Base-by-base conservation (phyloP, 148 eudicot species). In the Silene uniflora region DNA sequence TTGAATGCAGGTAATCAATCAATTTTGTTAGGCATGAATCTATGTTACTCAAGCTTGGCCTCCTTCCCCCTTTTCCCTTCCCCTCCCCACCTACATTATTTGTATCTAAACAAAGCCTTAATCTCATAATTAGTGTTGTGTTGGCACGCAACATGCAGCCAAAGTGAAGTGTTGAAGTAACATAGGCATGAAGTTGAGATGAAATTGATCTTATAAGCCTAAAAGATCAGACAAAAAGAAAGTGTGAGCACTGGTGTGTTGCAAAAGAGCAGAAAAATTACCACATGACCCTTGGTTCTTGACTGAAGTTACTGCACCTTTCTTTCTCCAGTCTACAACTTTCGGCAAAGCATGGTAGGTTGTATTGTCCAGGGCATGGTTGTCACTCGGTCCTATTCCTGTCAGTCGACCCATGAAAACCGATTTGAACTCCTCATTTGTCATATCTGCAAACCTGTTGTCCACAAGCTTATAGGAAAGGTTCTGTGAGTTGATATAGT, bases 201-300 rank as follows among this genome's bases (percentile, higher is more conserved):
- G 1, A 70, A 1, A 22, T 7, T 10, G 35, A 27, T 52, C 56
- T 52, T 52, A 11, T 52, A 12, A 52, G 17, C 56, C 56, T 52
- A 52, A 52, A 52, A 13, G 17, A 52, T 14, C 17, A 42, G 25
- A 22, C 63, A 58, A 27, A 54, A 62, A 18, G 8, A 18, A 42
- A 61, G 6, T 39, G 22, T 39, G 8, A 60, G 47, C n/a, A 46
- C 46, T 63, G 47, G 5, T 67, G 11, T 18, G 16, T 7, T 10
- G 47, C 3, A 19, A 46, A 60, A n/a, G 32, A 66, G 54, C 49
- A 64, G 42, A 56, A 47, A 49, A 13, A 35, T 18, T 90, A 90
- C 97, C 95, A 67, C 95, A 92, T 69, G 44, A 6, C 74, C 93
- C 91, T 73, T 92, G 97, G 81, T 86, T 73, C 77, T 89, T 87